These are phyloP conservation scores for Pseudogymnoascus sp. DNA, from an alignment of 2,329 filamentous ascomycete genomes.

Conservation along the genomic window DNA sequence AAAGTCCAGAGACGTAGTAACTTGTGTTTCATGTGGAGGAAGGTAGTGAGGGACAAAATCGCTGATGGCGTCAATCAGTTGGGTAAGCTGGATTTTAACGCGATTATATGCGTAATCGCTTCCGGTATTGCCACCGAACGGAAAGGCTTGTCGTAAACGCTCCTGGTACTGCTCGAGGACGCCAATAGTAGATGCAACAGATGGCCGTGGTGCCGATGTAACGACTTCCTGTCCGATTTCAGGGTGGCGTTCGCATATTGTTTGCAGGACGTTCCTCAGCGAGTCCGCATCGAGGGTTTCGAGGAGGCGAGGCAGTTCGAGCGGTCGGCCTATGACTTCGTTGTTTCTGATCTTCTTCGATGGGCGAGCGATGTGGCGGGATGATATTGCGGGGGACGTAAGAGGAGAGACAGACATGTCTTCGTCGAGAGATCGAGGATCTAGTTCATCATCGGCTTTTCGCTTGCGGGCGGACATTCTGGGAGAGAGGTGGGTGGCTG, in stretches of 20 bases:
- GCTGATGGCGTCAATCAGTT: conserved; percentile 79
- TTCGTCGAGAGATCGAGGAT: conserved; percentile 49
- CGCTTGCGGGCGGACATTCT: conserved; percentile 62
- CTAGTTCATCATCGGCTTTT: conserved; percentile 75
- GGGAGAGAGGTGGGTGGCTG: conserved; percentile 37
- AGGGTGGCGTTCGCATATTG: conserved; percentile 84
- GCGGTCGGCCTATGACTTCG: conserved; percentile 60
- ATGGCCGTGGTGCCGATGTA: conserved; percentile 77
- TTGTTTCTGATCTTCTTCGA: conserved; percentile 57
- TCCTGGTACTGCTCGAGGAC: conserved; percentile 78
- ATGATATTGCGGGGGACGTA: conserved; percentile 68
- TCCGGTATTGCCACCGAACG: conserved; percentile 73
- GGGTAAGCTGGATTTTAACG: conserved; percentile 70
- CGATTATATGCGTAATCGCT: conserved; percentile 95
- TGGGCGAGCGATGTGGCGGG: conserved; percentile 59
- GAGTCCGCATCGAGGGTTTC: conserved; percentile 86
- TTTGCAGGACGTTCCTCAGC: conserved; percentile 77
- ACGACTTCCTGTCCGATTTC: conserved; percentile 80
- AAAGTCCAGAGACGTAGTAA: conserved; percentile 76
- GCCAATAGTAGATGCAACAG: conserved; percentile 69
- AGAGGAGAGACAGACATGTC: conserved; percentile 88
- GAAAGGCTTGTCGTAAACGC: conserved; percentile 70
- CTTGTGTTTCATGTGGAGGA: conserved; percentile 79
- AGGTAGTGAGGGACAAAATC: conserved; percentile 96
- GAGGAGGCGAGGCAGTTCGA: conserved; percentile 69